Evolutionary conservation across 352 stramenopile species (phyloP), one percentile per base, ranked within the genome.

Genomic region (Pelagophyceae sp.): DNA sequence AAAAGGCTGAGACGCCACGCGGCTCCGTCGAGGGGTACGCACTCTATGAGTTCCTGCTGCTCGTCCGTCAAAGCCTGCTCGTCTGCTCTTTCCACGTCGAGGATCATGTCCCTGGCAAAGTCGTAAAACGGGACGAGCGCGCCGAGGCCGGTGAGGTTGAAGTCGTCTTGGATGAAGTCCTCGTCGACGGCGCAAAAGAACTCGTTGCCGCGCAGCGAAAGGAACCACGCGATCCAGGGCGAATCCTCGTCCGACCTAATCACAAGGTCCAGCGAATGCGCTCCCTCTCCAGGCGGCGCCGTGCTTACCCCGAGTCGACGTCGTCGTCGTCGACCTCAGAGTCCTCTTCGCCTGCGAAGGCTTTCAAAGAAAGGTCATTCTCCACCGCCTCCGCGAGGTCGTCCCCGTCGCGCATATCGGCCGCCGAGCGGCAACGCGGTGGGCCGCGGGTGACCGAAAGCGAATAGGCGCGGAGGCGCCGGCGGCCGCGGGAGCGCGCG

Each of bases 111-210:
- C 37, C 99, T 87, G 40, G 96, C 96, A 84, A 99, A 98, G 79
- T 99, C 95, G 85, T 99, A 99, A 85, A 98, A 99, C 19, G 95
- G 95, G 70, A 99, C 96, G 79, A 98, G 74, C 32, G 61, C 77
- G 78, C 84, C 83, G 3, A 91, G 76, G 58, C 87, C 96, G 37
- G 95, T 98, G 70, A 99, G 87, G 84, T 99, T 99, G 87, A 99
- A 99, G 82, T 98, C 93, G 88, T 99, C 96, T 84, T 99, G 91
- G 79, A 98, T 97, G 84, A 96, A 98, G 27, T 45, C 45, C 45
- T 86, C 81, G 80, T 98, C 94, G 72, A 99, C 94, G 86, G 99
- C 95, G 82, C 93, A 98, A 85, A 99, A 93, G 83, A 99, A 99
- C 84, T 97, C 94, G 82, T 99, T 99, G 76, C 98, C 96, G 37